Evolutionary conservation across 352 stramenopile genomes (phyloP).

Genomic region (Aphanomyces cochlioides): DNA sequence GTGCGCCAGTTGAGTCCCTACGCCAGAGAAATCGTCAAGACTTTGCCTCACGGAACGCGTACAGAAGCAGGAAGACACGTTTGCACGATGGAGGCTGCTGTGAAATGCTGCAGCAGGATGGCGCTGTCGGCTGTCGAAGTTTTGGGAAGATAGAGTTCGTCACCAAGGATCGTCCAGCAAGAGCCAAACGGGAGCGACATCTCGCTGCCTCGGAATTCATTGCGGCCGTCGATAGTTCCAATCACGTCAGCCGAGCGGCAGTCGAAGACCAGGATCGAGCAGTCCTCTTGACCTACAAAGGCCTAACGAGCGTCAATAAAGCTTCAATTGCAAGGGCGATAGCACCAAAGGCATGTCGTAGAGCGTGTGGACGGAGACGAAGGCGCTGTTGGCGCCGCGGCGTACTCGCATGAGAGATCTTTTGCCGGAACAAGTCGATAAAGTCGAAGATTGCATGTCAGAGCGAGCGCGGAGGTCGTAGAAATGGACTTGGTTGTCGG

Average conservation of each 20-base stretch:
- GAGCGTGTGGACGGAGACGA: neutral
- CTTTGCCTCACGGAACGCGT: no score
- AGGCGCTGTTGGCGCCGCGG: neutral
- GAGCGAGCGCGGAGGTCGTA: neutral
- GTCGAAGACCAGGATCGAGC: neutral
- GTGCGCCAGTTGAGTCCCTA: neutral
- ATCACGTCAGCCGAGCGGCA: neutral
- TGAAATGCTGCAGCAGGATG: neutral
- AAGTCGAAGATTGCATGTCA: no score
- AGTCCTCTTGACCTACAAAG: neutral
- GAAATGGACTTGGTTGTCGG: slow-evolving; percentile 14
- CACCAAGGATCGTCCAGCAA: neutral
- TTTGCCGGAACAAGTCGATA: no score
- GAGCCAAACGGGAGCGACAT: neutral
- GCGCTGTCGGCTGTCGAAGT: no score
- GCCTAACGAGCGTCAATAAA: neutral
- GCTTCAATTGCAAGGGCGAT: no score
- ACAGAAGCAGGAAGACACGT: neutral
- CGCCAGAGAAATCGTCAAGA: no score
- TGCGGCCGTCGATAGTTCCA: neutral
- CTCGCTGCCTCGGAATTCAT: neutral
- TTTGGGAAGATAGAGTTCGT: neutral
- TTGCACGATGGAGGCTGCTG: neutral
- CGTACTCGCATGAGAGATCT: slow-evolving; percentile 15
- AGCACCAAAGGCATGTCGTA: slow-evolving; percentile 7